Percentiles rank a stretch among this genome's conserved stretches.
Conservation (phyloP, 768 basidiomycete genomes). For the Trametes maxima region DNA sequence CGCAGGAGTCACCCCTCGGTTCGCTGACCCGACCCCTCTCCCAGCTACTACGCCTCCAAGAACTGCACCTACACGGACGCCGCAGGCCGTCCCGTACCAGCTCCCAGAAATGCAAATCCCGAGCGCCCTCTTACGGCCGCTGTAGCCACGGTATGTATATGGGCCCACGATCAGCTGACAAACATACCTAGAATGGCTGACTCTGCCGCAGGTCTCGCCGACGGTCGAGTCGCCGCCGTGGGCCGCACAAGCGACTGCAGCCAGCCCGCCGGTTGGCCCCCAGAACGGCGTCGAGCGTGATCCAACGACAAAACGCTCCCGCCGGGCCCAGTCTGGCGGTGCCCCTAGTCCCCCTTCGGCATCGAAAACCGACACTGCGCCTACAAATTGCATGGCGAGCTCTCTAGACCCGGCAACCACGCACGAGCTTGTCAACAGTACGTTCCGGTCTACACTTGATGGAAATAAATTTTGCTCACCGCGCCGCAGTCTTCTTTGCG, state of each 20-base stretch:
- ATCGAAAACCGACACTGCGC: conserved; percentile 4
- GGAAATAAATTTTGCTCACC: conserved; percentile 16
- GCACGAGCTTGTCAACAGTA: conserved; percentile 75
- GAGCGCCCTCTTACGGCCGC: conserved; percentile 12
- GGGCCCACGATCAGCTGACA: conserved; percentile 2
- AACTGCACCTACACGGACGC: conserved; percentile 81
- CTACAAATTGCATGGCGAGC: conserved; percentile 45
- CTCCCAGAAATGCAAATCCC: conserved; percentile 41
- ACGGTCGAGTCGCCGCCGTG: conserved; percentile 16
- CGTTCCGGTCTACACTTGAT: conserved; percentile 32
- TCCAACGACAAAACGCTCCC: conserved; percentile 18
- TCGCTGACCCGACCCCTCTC: conserved; percentile 19
- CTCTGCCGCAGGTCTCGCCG: conserved; percentile 10
- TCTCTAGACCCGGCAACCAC: conserved; percentile 60
- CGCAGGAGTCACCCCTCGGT: conserved; percentile 5
- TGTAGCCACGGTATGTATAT: conserved; percentile 10
- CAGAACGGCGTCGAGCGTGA: conserved; percentile 18
- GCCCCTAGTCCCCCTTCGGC: conserved; percentile 11
- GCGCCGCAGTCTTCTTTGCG: conserved; percentile 70
- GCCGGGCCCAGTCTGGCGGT: conserved; percentile 7
- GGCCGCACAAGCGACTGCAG: conserved; percentile 20
- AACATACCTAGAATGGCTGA: background rate
- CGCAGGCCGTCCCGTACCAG: conserved; percentile 77
- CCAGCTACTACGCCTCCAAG: conserved; percentile 80
- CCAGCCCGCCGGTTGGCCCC: conserved; percentile 3